These are phyloP conservation scores for Eucommia ulmoides DNA, from an alignment of 257 asterid genomes.

Conservation along the genomic window DNA sequence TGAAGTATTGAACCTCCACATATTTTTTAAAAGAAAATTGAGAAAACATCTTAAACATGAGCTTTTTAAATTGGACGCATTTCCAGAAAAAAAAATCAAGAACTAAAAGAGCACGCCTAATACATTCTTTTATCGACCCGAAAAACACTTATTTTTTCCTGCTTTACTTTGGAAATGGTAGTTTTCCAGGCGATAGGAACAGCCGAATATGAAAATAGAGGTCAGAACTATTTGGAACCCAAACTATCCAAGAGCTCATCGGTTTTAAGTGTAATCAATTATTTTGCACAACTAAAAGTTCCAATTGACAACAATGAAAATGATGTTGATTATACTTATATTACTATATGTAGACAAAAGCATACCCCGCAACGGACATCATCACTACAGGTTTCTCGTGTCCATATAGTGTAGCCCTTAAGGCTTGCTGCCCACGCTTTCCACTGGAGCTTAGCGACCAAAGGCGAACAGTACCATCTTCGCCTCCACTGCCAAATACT, in stretches of 20 bases:
- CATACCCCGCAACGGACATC: conserved; percentile 66
- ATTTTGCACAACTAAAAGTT: neutral
- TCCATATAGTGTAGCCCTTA: conserved; percentile 68
- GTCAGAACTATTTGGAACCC: too few relatives aligned
- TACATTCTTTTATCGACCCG: too few relatives aligned
- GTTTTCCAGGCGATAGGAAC: too few relatives aligned
- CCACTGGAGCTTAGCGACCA: conserved; percentile 69
- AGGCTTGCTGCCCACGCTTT: conserved; percentile 53
- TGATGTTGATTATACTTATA: neutral
- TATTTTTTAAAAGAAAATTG: too few relatives aligned
- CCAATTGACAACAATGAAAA: neutral
- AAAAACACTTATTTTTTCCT: too few relatives aligned
- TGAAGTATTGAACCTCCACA: too few relatives aligned
- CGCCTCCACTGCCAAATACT: conserved; percentile 78
- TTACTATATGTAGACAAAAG: conserved; percentile 7
- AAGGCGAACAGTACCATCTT: conserved; percentile 72
- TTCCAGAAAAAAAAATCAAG: too few relatives aligned
- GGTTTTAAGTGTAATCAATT: neutral
- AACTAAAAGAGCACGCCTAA: too few relatives aligned
- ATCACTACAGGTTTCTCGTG: conserved; percentile 63
- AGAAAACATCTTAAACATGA: too few relatives aligned
- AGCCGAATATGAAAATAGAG: too few relatives aligned
- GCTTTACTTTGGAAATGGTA: too few relatives aligned
- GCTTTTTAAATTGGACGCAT: too few relatives aligned
- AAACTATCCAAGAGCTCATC: neutral